Conservation (phyloP, 305 asterid species). For the Fraxinus sp. region DNA sequence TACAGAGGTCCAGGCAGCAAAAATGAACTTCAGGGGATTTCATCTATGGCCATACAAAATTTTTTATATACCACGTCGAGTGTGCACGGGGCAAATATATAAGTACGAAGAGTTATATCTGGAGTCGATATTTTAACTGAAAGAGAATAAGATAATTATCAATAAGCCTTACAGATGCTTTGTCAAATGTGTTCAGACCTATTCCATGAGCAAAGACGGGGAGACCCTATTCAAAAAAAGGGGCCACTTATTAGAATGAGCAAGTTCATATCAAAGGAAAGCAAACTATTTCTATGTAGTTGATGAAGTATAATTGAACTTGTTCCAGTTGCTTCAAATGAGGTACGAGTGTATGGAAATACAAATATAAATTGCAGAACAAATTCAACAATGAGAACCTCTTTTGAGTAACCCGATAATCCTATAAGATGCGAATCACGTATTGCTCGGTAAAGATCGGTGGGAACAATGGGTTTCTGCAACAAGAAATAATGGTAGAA, state of each 20-base stretch:
- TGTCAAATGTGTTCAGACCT: slow-evolving; percentile 75
- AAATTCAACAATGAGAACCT: slow-evolving; percentile 41
- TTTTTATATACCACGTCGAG: not conserved
- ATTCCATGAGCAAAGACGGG: slow-evolving; percentile 75
- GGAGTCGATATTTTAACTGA: slow-evolving; percentile 15
- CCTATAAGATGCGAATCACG: slow-evolving; percentile 91
- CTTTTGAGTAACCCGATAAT: slow-evolving; percentile 72
- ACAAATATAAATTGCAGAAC: not conserved
- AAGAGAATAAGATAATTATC: not conserved
- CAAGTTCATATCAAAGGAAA: slow-evolving; percentile 17
- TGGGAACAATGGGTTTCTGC: slow-evolving; percentile 82
- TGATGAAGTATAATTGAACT: slow-evolving; percentile 16
- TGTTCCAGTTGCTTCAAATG: slow-evolving; percentile 18
- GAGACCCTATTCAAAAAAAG: slow-evolving; percentile 49
- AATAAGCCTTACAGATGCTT: slow-evolving; percentile 69
- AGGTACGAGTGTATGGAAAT: not conserved
- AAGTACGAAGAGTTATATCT: not conserved
- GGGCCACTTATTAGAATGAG: slow-evolving; percentile 12
- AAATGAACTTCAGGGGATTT: not conserved
- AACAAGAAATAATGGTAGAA: slow-evolving; percentile 19
- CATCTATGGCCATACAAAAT: not conserved
- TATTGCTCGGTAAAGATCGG: slow-evolving; percentile 59
- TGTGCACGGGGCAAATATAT: not conserved
- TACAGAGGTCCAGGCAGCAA: not conserved
- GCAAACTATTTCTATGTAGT: not conserved